Evolutionary conservation across 2,329 filamentous ascomycete species (phyloP).

Genomic region (Orbilia oligospora): DNA sequence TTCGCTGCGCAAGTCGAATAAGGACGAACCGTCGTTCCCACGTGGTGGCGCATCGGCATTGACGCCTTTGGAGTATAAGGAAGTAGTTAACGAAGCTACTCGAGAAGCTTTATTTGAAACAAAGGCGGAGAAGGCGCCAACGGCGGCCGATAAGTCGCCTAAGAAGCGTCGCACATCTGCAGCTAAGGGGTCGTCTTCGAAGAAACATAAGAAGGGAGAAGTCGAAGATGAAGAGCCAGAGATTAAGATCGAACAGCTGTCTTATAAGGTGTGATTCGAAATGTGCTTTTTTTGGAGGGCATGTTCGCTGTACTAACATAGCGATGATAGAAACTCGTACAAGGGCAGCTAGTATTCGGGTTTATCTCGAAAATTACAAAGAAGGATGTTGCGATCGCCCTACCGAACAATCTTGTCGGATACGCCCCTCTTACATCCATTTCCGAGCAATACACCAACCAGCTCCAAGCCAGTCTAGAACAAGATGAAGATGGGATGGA

Average conservation of each 20-base stretch:
- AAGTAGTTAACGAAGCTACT: slow-evolving; percentile 93
- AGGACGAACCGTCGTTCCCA: slow-evolving; percentile 92
- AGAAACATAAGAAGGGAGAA: slow-evolving; percentile 72
- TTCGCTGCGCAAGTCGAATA: slow-evolving; percentile 68
- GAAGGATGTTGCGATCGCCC: slow-evolving; percentile 82
- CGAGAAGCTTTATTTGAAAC: slow-evolving; percentile 93
- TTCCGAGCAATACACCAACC: slow-evolving; percentile 82
- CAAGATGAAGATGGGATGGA: slow-evolving; percentile 70
- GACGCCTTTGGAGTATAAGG: slow-evolving; percentile 94
- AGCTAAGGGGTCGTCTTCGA: slow-evolving; percentile 72
- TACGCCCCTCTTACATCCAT: slow-evolving; percentile 94
- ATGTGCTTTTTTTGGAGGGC: background rate
- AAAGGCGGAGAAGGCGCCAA: slow-evolving; percentile 71
- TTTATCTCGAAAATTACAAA: slow-evolving; percentile 85
- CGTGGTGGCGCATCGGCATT: slow-evolving; percentile 91
- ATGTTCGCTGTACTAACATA: background rate
- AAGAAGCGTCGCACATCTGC: slow-evolving; percentile 61
- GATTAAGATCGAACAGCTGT: slow-evolving; percentile 86
- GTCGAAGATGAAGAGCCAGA: slow-evolving; percentile 69
- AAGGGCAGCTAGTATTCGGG: slow-evolving; percentile 88
- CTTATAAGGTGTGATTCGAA: slow-evolving; percentile 79
- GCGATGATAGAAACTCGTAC: slow-evolving; percentile 77
- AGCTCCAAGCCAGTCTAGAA: slow-evolving; percentile 77
- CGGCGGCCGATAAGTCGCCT: slow-evolving; percentile 66
- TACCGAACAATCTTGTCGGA: slow-evolving; percentile 93